Evolutionary conservation across 2,329 filamentous ascomycete species (phyloP).

Genomic region (Emericellopsis atlantica): DNA sequence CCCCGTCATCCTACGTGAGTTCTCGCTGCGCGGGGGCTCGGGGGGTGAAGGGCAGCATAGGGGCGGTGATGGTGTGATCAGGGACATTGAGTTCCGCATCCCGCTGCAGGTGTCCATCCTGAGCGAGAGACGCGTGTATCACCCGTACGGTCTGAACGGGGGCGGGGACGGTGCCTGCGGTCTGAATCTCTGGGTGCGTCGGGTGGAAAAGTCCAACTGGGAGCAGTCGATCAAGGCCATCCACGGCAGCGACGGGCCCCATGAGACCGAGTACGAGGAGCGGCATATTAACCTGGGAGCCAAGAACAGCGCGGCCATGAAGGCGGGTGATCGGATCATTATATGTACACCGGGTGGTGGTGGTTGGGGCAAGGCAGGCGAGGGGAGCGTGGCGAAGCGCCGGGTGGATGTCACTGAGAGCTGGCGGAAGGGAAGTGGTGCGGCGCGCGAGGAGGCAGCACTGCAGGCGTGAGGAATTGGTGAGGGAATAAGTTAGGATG

Average conservation of each 20-base stretch:
- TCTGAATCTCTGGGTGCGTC: constrained; percentile 77
- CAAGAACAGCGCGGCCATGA: constrained; percentile 71
- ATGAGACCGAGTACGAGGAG: constrained; percentile 37
- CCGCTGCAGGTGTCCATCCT: constrained; percentile 68
- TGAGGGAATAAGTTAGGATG: too few species aligned
- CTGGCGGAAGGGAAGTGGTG: constrained; percentile 45
- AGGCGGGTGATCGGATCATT: constrained; percentile 65
- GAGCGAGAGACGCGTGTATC: constrained; percentile 64
- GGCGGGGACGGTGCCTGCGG: constrained; percentile 70
- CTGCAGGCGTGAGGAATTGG: constrained; percentile 32
- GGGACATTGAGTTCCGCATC: constrained; percentile 70
- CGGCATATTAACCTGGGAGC: constrained; percentile 60
- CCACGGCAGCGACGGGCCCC: constrained; percentile 8
- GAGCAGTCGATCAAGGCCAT: constrained; percentile 28
- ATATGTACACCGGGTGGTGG: constrained; percentile 69
- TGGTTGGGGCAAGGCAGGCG: constrained; percentile 55
- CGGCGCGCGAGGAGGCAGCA: constrained; percentile 43
- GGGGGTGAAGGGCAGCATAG: constrained; percentile 53
- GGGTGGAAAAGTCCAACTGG: constrained; percentile 45
- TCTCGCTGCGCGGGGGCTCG: constrained; percentile 49
- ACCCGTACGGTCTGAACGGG: constrained; percentile 56
- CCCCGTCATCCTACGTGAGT: constrained; percentile 60
- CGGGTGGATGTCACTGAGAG: constrained; percentile 39
- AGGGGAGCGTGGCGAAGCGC: constrained; percentile 36
- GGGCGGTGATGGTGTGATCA: constrained; percentile 62